Percentiles rank a stretch among this genome's conserved stretches.
phyloP scores from a whole-genome alignment of 2,329 filamentous ascomycete genomes.

The Pseudohalonectria lignicola region DNA sequence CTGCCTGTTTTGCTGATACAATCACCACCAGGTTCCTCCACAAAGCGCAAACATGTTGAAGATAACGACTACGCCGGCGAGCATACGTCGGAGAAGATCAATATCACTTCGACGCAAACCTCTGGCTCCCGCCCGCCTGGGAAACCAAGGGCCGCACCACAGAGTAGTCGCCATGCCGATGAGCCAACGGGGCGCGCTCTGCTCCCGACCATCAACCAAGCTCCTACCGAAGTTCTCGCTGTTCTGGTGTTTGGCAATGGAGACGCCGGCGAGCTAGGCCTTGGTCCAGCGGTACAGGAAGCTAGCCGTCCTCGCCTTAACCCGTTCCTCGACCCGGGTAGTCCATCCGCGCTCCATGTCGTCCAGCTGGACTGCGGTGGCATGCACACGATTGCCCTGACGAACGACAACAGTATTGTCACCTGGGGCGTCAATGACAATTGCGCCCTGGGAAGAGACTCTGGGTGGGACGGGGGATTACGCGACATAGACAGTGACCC shows the following conservation, averaged over 20 bases:
- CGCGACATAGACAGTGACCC: constrained; percentile 15
- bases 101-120: too few relatives aligned
- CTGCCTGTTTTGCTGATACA: too few relatives aligned
- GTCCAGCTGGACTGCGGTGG: neutral
- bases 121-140: too few relatives aligned
- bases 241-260: neutral
- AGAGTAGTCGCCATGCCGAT: too few relatives aligned
- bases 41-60: too few relatives aligned
- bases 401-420: neutral
- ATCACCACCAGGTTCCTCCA: too few relatives aligned
- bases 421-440: neutral
- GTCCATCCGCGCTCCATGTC: neutral
- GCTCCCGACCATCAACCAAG: too few relatives aligned
- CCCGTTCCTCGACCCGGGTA: neutral
- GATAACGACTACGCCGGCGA: too few relatives aligned
- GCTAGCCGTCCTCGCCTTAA: neutral
- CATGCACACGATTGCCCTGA: neutral
- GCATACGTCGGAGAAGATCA: too few relatives aligned
- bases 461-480: neutral
- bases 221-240: neutral
- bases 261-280: neutral
- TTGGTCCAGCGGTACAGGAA: neutral
- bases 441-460: neutral
- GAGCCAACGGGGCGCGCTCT: too few relatives aligned
- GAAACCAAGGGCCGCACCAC: too few relatives aligned